Evolutionary conservation across 306 rosid species (phyloP).

Genomic region (Glycyrrhiza uralensis): DNA sequence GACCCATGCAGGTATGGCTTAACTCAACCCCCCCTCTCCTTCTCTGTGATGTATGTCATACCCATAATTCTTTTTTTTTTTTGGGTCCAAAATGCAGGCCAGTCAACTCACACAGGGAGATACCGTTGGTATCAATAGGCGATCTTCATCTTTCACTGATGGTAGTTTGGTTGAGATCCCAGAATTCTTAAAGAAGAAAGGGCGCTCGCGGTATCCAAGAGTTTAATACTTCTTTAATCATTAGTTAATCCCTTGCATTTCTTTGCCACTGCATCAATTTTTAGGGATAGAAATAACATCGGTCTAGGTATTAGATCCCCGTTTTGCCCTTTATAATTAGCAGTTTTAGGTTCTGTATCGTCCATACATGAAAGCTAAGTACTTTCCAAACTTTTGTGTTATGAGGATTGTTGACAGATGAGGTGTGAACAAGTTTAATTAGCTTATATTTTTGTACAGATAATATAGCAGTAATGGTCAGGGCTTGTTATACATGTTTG

Average conservation of each 20-base stretch:
- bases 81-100: slow-evolving; percentile 55
- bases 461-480: slow-evolving; percentile 8
- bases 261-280: slow-evolving; percentile 31
- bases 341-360: slow-evolving; percentile 42
- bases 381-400: slow-evolving; percentile 23
- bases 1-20: slow-evolving; percentile 64
- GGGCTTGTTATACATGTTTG: slow-evolving; percentile 20
- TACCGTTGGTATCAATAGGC: slow-evolving; percentile 50
- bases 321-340: slow-evolving; percentile 28
- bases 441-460: slow-evolving; percentile 43
- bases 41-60: neutral
- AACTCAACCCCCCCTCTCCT: neutral
- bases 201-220: slow-evolving; percentile 92
- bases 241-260: slow-evolving; percentile 17
- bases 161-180: slow-evolving; percentile 87
- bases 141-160: slow-evolving; percentile 68
- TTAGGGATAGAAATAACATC: slow-evolving; percentile 38
- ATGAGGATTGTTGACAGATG: slow-evolving; percentile 31
- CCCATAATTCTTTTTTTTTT: slow-evolving; percentile 18
- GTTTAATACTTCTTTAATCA: slow-evolving; percentile 36
- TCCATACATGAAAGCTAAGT: slow-evolving; percentile 37
- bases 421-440: slow-evolving; percentile 20
- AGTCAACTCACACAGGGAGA: slow-evolving; percentile 75
- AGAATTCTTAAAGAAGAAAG: slow-evolving; percentile 93
- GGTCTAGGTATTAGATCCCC: slow-evolving; percentile 38